Base-by-base conservation (phyloP, 371 early-diverging fungal genomes). In the Blakeslea trispora region DNA sequence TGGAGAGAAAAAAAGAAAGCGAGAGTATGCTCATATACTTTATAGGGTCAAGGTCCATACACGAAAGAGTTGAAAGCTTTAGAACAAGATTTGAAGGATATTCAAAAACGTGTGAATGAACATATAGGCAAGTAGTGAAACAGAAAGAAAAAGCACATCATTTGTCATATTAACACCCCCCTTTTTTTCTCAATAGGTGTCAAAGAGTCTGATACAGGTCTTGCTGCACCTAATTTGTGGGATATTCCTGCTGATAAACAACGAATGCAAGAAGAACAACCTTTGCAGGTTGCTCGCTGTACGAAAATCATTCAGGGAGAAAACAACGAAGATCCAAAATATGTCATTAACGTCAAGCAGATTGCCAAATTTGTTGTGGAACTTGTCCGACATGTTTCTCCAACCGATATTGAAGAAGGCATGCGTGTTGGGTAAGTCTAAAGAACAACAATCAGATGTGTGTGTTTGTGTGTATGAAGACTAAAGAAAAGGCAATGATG, bases 361-460 rank as follows among this genome's bases (percentile, higher is more conserved):
- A 97, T 99, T 69, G 99, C 99, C 45, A 99, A 99, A 76, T 99
- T 98, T 82, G 99, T 99, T 10, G 99, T 99, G 17, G 97, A 94
- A 13, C 80, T 99, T 51, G 96, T 95, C 21, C 95, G 98, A 73
- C 87, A 91, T 46, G 96, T 99, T 14, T 93, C 97, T 19, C 96
- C 96, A 17, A 96, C 96, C 0, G 97, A 98, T 81, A 94, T 99
- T 71, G 97, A 99, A 63, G 99, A 99, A 74, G 99, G 99, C 61
- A 99, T 99, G 93, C 91, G 99, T 55, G 99, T 99, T 45, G 99
- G 97, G 91, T 92, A 84, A 66, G 75, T 42, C 28, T 43, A 5
- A n/a, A n/a, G n/a, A n/a, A n/a, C n/a, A n/a, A n/a, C n/a, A n/a
- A n/a, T n/a, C n/a, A n/a, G n/a, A n/a, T n/a, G n/a, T n/a, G n/a